Evolutionary conservation across 1,284 basidiomycete species (phyloP).

Genomic region (Ustilago xerochloae): DNA sequence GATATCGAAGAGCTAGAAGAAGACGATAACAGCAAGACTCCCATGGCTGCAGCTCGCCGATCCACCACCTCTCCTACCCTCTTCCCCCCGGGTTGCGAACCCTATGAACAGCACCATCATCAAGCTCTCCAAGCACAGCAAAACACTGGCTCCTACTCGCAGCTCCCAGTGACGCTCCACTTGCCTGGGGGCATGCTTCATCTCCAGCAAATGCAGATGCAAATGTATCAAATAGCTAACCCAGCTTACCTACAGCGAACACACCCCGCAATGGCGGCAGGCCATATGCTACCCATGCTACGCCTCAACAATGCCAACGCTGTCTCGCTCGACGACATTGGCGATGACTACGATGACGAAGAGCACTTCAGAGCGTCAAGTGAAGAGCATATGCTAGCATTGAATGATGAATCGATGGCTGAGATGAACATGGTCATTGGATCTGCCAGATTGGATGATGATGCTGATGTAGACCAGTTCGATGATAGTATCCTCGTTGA

Average conservation of each 20-base stretch:
- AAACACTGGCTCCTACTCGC: constrained; percentile 7
- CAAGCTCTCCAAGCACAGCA: constrained; percentile 20
- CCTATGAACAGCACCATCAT: constrained; percentile 36
- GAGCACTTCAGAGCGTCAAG: no score
- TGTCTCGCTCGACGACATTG: constrained; percentile 56
- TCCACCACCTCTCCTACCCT: neutral
- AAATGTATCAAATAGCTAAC: constrained; percentile 34
- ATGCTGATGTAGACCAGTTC: constrained; percentile 26
- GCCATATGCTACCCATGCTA: constrained; percentile 26
- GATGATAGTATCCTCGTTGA: constrained; percentile 30
- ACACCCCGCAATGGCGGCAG: neutral
- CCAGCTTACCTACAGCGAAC: constrained; percentile 9
- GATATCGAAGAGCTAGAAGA: constrained; percentile 22
- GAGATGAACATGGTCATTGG: constrained; percentile 63
- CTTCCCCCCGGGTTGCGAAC: constrained; percentile 35
- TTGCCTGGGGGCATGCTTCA: constrained; percentile 27
- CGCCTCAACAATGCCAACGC: constrained; percentile 46
- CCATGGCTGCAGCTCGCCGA: constrained; percentile 12
- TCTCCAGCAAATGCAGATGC: constrained; percentile 40
- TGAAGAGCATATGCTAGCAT: constrained; percentile 42
- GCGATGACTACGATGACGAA: constrained; percentile 50
- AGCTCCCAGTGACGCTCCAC: constrained; percentile 33
- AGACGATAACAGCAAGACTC: constrained; percentile 25
- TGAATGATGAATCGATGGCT: constrained; percentile 62
- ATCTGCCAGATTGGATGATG: constrained; percentile 44